A percentile compares a stretch with the other conserved stretches of the same genome.
phyloP scores from a whole-genome alignment of 2,329 filamentous ascomycete genomes.

The Beauveria asiatica region DNA sequence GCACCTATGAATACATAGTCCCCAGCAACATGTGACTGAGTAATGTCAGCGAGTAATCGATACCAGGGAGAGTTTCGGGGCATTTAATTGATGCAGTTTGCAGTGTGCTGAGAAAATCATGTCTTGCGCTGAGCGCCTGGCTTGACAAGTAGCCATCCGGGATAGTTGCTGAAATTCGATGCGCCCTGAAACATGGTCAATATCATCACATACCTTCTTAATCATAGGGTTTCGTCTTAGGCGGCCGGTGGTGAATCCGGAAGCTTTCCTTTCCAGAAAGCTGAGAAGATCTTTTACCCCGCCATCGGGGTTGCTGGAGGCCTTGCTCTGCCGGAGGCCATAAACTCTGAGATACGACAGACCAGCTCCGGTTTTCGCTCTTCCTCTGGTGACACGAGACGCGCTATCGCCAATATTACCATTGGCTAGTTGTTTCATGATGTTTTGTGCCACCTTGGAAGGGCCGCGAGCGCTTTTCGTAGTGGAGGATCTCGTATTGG shows the following conservation, averaged over 20 bases:
- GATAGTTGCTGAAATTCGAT: conserved; percentile 38
- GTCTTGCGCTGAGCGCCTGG: conserved; percentile 34
- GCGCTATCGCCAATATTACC: conserved; percentile 25
- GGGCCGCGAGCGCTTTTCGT: conserved; percentile 19
- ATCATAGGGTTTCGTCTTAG: conserved; percentile 50
- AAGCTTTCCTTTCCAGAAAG: conserved; percentile 65
- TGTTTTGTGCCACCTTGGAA: conserved; percentile 33
- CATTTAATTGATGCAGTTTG: conserved; percentile 5
- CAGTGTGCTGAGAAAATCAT: conserved; percentile 34
- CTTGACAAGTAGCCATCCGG: conserved; percentile 3
- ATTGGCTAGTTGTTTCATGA: conserved; percentile 33
- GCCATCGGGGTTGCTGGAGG: conserved; percentile 55
- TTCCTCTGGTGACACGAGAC: conserved; percentile 24
- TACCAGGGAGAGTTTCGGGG: not conserved
- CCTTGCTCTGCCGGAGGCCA: conserved; percentile 62
- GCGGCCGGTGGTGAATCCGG: conserved; percentile 37
- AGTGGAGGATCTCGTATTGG: conserved; percentile 21
- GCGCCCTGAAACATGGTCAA: conserved; percentile 24
- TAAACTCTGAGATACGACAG: conserved; percentile 39
- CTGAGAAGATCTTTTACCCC: conserved; percentile 55
- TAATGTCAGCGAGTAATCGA: conserved; percentile 56
- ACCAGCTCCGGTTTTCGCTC: conserved; percentile 17
- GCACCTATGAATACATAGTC: conserved; percentile 62
- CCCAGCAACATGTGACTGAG: conserved; percentile 61
- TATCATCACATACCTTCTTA: conserved; percentile 62